These are phyloP conservation scores for Lentinula sp. DNA, from an alignment of 768 basidiomycete genomes.

Conservation along the genomic window DNA sequence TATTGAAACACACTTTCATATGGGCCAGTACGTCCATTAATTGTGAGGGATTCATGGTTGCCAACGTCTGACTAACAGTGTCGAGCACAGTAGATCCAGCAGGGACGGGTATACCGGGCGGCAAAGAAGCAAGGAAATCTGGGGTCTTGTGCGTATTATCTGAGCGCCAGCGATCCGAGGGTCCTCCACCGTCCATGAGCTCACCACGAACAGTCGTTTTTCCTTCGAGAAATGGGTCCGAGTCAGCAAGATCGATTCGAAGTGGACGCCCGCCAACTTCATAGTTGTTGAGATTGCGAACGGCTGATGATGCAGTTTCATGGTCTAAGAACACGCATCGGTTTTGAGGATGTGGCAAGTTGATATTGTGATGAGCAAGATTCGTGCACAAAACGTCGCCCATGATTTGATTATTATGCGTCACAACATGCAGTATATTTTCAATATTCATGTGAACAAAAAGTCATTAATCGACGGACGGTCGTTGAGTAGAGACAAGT, in stretches of 20 bases:
- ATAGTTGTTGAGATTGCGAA: conserved; percentile 90
- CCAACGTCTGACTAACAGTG: conserved; percentile 80
- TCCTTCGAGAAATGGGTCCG: conserved; percentile 86
- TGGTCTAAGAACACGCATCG: conserved; percentile 55
- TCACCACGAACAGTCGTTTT: conserved; percentile 86
- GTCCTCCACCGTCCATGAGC: conserved; percentile 58
- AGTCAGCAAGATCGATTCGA: conserved; percentile 91
- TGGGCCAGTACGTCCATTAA: conserved; percentile 93
- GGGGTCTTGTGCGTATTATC: conserved; percentile 28
- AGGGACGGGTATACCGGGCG: conserved; percentile 69
- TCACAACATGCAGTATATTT: conserved; percentile 3
- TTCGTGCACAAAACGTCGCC: conserved; percentile 5
- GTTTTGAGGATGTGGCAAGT: neutral
- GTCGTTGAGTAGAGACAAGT: neutral
- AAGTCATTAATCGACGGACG: neutral
- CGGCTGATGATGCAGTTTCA: conserved; percentile 92
- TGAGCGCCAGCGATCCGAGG: conserved; percentile 18
- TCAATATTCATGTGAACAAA: conserved; percentile 1
- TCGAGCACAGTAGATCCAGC: conserved; percentile 72
- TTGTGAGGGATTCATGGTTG: conserved; percentile 75
- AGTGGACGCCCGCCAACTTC: conserved; percentile 91
- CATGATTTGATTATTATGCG: neutral
- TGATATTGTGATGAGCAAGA: neutral
- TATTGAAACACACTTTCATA: conserved; percentile 74
- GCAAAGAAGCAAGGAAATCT: conserved; percentile 60